Evolutionary conservation across 176 grass and related monocot genomes (phyloP), one percentile per base, ranked within the genome.

Genomic region (Zoysia pacifica): DNA sequence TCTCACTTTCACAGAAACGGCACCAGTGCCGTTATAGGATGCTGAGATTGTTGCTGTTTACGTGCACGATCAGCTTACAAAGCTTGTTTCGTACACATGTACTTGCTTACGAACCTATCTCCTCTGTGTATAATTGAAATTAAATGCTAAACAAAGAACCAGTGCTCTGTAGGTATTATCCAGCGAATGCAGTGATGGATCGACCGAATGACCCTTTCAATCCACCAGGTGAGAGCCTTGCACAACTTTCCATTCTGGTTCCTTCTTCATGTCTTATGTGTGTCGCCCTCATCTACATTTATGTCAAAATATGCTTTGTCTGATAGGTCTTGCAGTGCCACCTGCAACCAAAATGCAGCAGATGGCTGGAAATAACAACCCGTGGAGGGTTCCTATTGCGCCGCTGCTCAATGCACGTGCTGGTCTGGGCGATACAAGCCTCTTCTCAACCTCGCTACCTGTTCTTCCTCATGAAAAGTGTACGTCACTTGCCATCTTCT

Each of bases 401-500:
- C 66, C 49, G 7, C 74, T 52, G 5, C 14, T 37, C 3, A 79
- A 82, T 36, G 45, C 68, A 1, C 69, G 49, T 37, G 49, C 61
- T 60, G 92, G 81, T 5, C 83, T 88, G 2, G 86, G 77, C 5
- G 90, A 93, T 69, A 48, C 90, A 59, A 88, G 84, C 72, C 89
- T 99, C 70, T 99, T 99, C 82, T 96, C 97, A 46, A 91, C 82
- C 77, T 99, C 97, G 5, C 70, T 99, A 44, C 97, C 97, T 0
- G 88, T 93, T 38, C 88, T 99, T 51, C 82, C 79, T 49, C 93
- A 91, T 67, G 88, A 88, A 2, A 91, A 91, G 87, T 74, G 96
- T 98, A 85, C 49, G 69, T 18, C 4, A 7, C 70, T 72, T 11
- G 51, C 18, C 37, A 41, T 62, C 62, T 48, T 42, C 28, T 28